Evolutionary conservation across 2,329 filamentous ascomycete genomes (phyloP).

Genomic region (Colletotrichum sp.): DNA sequence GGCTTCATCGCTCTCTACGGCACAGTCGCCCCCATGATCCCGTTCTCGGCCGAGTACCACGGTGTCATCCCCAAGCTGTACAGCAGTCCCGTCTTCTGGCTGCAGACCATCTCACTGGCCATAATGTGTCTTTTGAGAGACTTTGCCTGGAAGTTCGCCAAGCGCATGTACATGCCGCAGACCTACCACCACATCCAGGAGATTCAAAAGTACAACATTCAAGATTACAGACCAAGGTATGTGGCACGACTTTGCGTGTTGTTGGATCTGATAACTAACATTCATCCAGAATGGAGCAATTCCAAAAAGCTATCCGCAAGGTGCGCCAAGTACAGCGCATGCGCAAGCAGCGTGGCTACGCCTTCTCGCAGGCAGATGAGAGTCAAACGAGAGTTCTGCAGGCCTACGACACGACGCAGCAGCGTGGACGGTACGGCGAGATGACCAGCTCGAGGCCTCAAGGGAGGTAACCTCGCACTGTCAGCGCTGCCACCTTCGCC

Average conservation of each 20-base stretch:
- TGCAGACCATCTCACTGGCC: slow-evolving; percentile 83
- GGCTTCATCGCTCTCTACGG: slow-evolving; percentile 88
- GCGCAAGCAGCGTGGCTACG: slow-evolving; percentile 98
- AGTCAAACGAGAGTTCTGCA: slow-evolving; percentile 93
- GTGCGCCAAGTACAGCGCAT: slow-evolving; percentile 98
- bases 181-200: slow-evolving; percentile 98
- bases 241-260: slow-evolving; percentile 29
- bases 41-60: slow-evolving; percentile 82
- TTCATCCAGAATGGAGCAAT: slow-evolving; percentile 89
- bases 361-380: slow-evolving; percentile 97
- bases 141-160: slow-evolving; percentile 95
- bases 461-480: not conserved
- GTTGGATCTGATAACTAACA: slow-evolving; percentile 11
- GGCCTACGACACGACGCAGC: slow-evolving; percentile 95
- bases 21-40: slow-evolving; percentile 80
- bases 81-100: slow-evolving; percentile 84
- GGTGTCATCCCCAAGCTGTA: slow-evolving; percentile 85
- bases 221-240: slow-evolving; percentile 95
- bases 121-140: slow-evolving; percentile 85
- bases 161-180: slow-evolving; percentile 96
- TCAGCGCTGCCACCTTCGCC: not conserved
- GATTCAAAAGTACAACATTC: slow-evolving; percentile 99
- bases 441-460: slow-evolving; percentile 67
- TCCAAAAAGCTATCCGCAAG: slow-evolving; percentile 99
- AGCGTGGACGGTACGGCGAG: slow-evolving; percentile 91